phyloP scores from a whole-genome alignment of 2,329 filamentous ascomycete genomes.

The Penicillium oxalicum region DNA sequence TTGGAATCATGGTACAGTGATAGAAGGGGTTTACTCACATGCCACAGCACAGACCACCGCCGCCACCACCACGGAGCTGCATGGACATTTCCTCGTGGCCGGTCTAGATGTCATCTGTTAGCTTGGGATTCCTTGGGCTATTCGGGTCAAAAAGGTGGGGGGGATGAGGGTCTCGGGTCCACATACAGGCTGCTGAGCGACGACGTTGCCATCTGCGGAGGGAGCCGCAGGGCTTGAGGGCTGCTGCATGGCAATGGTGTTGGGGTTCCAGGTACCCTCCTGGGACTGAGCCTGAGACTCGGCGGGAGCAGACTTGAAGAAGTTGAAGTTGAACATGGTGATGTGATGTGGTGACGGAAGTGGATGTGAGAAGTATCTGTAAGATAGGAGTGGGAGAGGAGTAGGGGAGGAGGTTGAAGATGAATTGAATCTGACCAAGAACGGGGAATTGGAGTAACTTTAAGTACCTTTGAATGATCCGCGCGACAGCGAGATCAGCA shows the following conservation, averaged over 20 bases:
- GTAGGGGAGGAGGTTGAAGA: background rate
- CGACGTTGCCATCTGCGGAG: slow-evolving; percentile 19
- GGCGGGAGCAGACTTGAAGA: slow-evolving; percentile 28
- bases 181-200: slow-evolving; percentile 28
- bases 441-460: no score
- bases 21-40: slow-evolving; percentile 20
- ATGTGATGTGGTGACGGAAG: background rate
- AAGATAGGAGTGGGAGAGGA: background rate
- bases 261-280: slow-evolving; percentile 26
- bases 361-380: background rate
- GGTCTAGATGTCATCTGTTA: slow-evolving; percentile 11
- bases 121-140: background rate
- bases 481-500: no score
- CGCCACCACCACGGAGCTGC: slow-evolving; percentile 30
- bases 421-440: background rate
- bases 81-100: slow-evolving; percentile 26
- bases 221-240: slow-evolving; percentile 27
- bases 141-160: background rate
- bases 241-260: slow-evolving; percentile 30
- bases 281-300: slow-evolving; percentile 15
- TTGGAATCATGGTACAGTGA: background rate
- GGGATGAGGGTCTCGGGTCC: background rate
- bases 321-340: slow-evolving; percentile 28
- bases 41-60: slow-evolving; percentile 31
- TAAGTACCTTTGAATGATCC: background rate